phyloP scores from a whole-genome alignment of 1,284 basidiomycete genomes.

The Ustilago vetiveriae region DNA sequence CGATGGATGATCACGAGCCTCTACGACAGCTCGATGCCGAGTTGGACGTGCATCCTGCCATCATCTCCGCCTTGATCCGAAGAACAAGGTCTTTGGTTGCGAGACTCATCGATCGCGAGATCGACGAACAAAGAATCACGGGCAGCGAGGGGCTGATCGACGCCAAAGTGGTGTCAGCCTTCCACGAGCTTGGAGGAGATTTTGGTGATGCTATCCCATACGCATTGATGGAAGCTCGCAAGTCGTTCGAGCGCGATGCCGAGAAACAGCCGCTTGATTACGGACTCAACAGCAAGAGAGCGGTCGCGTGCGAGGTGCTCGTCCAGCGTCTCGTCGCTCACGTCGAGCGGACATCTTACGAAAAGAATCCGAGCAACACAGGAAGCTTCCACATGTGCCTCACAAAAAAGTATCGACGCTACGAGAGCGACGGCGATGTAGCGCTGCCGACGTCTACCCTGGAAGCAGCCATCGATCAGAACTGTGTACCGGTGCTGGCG shows the following conservation, averaged over 20 bases:
- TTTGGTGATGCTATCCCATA: conserved; percentile 55
- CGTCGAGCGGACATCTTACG: conserved; percentile 32
- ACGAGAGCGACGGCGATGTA: conserved; percentile 52
- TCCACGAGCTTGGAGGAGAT: conserved; percentile 54
- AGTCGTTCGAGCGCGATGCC: conserved; percentile 35
- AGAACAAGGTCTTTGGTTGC: conserved; percentile 45
- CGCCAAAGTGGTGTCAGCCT: conserved; percentile 39
- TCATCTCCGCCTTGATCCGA: conserved; percentile 50
- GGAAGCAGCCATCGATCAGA: conserved; percentile 58
- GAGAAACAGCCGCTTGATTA: conserved; percentile 31
- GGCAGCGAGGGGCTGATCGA: conserved; percentile 48
- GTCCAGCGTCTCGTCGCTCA: conserved; percentile 52
- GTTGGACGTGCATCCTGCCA: conserved; percentile 46
- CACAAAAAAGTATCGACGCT: conserved; percentile 50
- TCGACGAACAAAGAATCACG: conserved; percentile 51
- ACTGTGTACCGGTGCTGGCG: conserved; percentile 44
- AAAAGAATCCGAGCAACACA: conserved; percentile 7
- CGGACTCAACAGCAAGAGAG: conserved; percentile 28
- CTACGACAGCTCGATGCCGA: conserved; percentile 35
- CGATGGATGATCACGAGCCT: conserved; percentile 20
- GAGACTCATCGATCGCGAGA: conserved; percentile 48
- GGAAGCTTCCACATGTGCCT: conserved; percentile 39
- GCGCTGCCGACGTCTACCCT: conserved; percentile 48
- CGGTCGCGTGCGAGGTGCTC: conserved; percentile 50
- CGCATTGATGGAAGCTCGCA: conserved; percentile 53